Base-by-base conservation (phyloP, 2,329 filamentous ascomycete genomes). In the Pleurostoma richardsiae region DNA sequence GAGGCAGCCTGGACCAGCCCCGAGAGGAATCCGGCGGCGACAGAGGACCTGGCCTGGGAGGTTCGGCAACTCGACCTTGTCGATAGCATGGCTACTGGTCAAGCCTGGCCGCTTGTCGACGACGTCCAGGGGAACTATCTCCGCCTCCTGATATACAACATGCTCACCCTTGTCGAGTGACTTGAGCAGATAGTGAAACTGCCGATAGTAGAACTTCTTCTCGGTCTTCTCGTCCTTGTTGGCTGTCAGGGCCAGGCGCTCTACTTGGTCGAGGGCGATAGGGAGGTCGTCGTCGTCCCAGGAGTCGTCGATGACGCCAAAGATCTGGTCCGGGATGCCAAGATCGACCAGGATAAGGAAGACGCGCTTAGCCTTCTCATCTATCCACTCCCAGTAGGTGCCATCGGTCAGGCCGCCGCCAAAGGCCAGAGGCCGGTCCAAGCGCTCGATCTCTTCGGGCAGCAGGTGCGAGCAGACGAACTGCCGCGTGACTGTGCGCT, bases 221-320 rank as follows among this genome's bases (percentile, higher is more conserved):
- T 87, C 83, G n/a, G 86, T 59, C 46, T 74, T 77, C 48, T 82
- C 77, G 59, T 88, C 79, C 43, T 73, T 76, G 28, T 71, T 66
- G 27, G 76, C 72, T 0, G 80, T 80, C 40, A 89, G 68, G 30
- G 76, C 73, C 19, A 90, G 74, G 41, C 78, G 77, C 54, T 78
- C 75, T 41, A 90, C 76, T 49, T 86, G 79, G 43, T 86, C 82
- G 45, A 79, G 69, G 4, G 81, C 71, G 42, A 90, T 73, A 4
- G 87, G 87, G 39, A 91, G 70, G 65, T 91, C 86, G 45, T 81
- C 76, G 57, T 91, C 87, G 54, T 87, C 84, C 85, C 85, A 89
- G 27, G 83, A 85, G 58, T 86, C 82, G 63, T 90, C 86, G 48
- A 90, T 81, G 44, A 88, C 73, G 39, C 79, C 79, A 57, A 90